A percentile compares a stretch with the other conserved stretches of the same genome.
These are phyloP conservation scores for Candida easanensis DNA, from an alignment of 805 yeast genomes.

Conservation along the genomic window DNA sequence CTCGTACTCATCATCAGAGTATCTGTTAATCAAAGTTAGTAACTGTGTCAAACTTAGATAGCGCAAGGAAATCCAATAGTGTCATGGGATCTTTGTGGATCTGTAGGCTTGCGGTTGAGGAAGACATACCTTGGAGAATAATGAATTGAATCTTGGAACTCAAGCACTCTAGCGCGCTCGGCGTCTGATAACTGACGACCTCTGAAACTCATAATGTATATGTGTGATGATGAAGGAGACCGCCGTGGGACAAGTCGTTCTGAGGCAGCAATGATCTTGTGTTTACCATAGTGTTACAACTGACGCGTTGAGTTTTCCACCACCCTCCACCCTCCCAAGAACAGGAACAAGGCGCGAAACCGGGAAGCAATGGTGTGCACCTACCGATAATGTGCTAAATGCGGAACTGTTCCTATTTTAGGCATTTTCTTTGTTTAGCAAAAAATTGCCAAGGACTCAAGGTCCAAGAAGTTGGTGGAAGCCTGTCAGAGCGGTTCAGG, in stretches of 20 bases:
- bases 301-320: too few relatives aligned
- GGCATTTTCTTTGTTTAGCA: not conserved
- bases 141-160: conserved; percentile 91
- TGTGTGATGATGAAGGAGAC: not conserved
- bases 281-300: not conserved
- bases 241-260: not conserved
- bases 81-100: not conserved
- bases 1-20: conserved; percentile 88
- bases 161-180: conserved; percentile 83
- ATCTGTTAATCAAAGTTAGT: conserved; percentile 39
- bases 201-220: conserved; percentile 33
- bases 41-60: not conserved
- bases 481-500: conserved; percentile 3
- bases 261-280: not conserved
- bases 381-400: not conserved
- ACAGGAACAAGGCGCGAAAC: not conserved
- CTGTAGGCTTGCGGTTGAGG: not conserved
- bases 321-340: not conserved
- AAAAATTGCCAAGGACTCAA: not conserved
- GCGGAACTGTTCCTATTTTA: not conserved
- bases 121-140: conserved; percentile 70
- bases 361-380: not conserved
- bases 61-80: too few relatives aligned
- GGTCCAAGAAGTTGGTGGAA: not conserved
- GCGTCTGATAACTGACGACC: conserved; percentile 75